phyloP scores from a whole-genome alignment of 2,329 filamentous ascomycete species.

The Diaporthe velutina region DNA sequence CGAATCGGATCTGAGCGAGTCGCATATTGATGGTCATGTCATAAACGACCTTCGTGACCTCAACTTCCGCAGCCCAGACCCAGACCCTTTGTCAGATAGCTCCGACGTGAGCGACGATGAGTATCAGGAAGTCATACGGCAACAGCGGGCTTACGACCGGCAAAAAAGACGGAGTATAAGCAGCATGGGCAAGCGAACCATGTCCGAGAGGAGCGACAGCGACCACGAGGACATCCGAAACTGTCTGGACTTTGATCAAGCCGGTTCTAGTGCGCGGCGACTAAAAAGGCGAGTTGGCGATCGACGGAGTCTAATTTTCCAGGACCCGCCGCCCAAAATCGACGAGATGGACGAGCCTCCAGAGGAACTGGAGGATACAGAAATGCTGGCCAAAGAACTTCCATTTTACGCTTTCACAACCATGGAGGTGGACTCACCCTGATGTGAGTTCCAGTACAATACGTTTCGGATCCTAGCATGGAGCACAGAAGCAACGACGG shows the following conservation, averaged over 20 bases:
- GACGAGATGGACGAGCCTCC: slow-evolving; percentile 68
- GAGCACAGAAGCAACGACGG: slow-evolving; percentile 7
- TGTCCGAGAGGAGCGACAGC: slow-evolving; percentile 65
- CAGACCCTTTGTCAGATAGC: slow-evolving; percentile 52
- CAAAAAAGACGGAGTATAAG: slow-evolving; percentile 63
- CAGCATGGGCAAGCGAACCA: slow-evolving; percentile 65
- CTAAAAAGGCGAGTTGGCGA: slow-evolving; percentile 60
- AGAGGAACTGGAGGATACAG: slow-evolving; percentile 56
- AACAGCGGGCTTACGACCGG: slow-evolving; percentile 58
- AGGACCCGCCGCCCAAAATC: slow-evolving; percentile 64
- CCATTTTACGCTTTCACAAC: slow-evolving; percentile 66
- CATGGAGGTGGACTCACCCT: slow-evolving; percentile 63
- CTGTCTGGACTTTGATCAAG: slow-evolving; percentile 54
- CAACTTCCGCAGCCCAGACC: slow-evolving; percentile 56
- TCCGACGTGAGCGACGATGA: slow-evolving; percentile 55
- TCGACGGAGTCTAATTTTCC: slow-evolving; percentile 62
- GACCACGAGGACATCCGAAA: slow-evolving; percentile 57
- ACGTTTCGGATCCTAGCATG: not conserved
- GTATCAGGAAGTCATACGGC: slow-evolving; percentile 52
- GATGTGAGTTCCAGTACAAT: not conserved
- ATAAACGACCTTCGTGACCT: slow-evolving; percentile 60
- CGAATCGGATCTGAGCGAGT: slow-evolving; percentile 54
- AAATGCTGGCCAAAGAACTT: slow-evolving; percentile 61
- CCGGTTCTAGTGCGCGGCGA: slow-evolving; percentile 62
- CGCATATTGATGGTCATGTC: slow-evolving; percentile 57